These are phyloP conservation scores for Botryosphaeria agaves DNA, from an alignment of 2,329 filamentous ascomycete genomes.

Conservation along the genomic window DNA sequence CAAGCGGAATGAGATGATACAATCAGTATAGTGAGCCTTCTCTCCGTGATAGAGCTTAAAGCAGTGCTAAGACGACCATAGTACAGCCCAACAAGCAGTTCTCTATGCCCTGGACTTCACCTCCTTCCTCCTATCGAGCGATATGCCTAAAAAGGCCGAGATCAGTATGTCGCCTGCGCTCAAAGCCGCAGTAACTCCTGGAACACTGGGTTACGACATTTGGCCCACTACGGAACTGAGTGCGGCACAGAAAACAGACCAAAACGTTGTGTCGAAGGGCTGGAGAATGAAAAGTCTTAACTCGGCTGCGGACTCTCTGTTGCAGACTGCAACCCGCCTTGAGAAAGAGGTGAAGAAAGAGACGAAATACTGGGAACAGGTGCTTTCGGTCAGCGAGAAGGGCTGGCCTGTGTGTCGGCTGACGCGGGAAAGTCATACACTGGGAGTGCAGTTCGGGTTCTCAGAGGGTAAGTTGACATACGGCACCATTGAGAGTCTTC, in stretches of 20 bases:
- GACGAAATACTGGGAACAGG: conserved; percentile 75
- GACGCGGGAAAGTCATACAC: conserved; percentile 51
- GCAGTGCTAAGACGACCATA: no score
- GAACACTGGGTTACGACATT: conserved; percentile 52
- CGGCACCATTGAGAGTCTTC: conserved; percentile 1
- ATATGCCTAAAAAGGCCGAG: conserved; percentile 52
- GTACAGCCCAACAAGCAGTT: no score
- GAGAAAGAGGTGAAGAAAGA: conserved; percentile 65
- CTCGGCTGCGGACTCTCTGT: conserved; percentile 53
- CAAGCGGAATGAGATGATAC: conserved; percentile 22
- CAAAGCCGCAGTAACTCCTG: conserved; percentile 54
- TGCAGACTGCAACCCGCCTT: conserved; percentile 54
- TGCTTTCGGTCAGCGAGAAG: conserved; percentile 61
- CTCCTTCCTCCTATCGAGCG: conserved; percentile 69
- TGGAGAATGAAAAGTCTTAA: conserved; percentile 68
- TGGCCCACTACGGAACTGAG: conserved; percentile 42
- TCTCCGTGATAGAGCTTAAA: no score
- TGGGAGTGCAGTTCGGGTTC: conserved; percentile 83
- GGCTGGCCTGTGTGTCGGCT: conserved; percentile 77
- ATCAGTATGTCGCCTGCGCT: conserved; percentile 53
- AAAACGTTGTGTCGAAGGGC: conserved; percentile 39
- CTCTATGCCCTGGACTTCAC: conserved; percentile 67
- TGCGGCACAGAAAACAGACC: conserved; percentile 24
- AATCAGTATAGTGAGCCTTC: no score
- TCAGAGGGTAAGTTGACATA: conserved; percentile 40